Evolutionary conservation across 2,329 filamentous ascomycete species (phyloP).

Genomic region (Sporothrix inflata): DNA sequence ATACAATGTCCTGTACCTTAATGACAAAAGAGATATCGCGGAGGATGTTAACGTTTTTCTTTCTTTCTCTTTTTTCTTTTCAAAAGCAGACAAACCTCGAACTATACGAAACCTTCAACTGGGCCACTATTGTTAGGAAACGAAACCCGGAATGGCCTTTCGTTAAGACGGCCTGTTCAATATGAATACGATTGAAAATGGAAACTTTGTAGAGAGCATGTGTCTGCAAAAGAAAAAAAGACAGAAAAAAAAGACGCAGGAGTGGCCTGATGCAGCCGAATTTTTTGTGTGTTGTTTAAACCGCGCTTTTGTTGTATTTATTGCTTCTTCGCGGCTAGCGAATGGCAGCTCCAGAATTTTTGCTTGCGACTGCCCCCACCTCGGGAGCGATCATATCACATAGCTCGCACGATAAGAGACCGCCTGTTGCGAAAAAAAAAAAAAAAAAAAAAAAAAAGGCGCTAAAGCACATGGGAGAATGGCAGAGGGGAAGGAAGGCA

Average conservation of each 20-base stretch:
- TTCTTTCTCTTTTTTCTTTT: no score
- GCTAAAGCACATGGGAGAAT: not conserved
- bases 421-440: conserved; percentile 12
- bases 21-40: no score
- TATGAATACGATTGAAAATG: not conserved
- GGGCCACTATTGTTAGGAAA: no score
- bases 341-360: not conserved
- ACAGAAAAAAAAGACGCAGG: not conserved
- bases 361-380: not conserved
- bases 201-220: not conserved
- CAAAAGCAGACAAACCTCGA: no score
- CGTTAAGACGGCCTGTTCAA: no score
- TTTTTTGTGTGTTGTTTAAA: not conserved
- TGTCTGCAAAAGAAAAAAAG: not conserved
- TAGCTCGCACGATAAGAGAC: not conserved
- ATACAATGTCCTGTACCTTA: no score
- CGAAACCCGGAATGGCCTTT: no score
- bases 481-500: not conserved
- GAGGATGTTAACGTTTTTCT: no score
- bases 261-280: not conserved
- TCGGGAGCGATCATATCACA: not conserved
- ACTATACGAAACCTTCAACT: no score
- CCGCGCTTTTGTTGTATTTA: not conserved
- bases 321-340: not conserved
- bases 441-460: not conserved